Base-by-base conservation (phyloP, 1,284 basidiomycete species). In the Apiotrichum siamense region DNA sequence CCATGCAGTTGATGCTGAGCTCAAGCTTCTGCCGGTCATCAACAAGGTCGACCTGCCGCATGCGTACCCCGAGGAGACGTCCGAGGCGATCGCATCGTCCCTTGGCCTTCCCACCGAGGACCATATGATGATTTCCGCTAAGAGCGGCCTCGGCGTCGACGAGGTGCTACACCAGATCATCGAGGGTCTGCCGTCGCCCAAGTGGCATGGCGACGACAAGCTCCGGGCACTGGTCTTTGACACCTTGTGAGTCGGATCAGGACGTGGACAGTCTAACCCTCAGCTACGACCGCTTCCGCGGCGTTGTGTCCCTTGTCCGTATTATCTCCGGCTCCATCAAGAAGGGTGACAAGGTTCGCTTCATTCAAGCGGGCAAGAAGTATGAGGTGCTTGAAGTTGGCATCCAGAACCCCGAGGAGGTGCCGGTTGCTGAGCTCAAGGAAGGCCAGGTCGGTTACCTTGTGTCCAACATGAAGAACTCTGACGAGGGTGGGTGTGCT, bases 391-490 rank as follows among this genome's bases (percentile, higher is more conserved):
- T 85, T 17, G 93, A 97, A 60, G 74, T 97, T 10, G 96, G 96
- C 15, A 82, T 98, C 54, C 86, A 97, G 80, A 80, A 94, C 67
- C 96, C 94, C 1, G 87, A 91, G 62, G 89, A 94, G 66, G 77
- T 83, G 18, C 78, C 84, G 9, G 86, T 85, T 0, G 77, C 77
- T 10, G 79, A 80, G 41, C 75, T 97, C 47, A 79, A 81, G 44
- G 84, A 88, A 43, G 92, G 92, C 3, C 93, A 97, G 76, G 93
- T 97, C 17, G 92, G 92, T 26, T 92, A 83, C 68, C 54, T 73
- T n/a, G 75, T 89, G 2, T 97, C 92, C 73, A 97, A 91, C 66
- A 98, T 98, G 94, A 98, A 97, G 72, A 87, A 97, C 64, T 89
- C 89, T 15, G 83, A 85, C n/a, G 94, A 98, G 78, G 93, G 92